Percentiles rank a stretch among this genome's conserved stretches.
Evolutionary conservation across 2,329 filamentous ascomycete species (phyloP).

Genomic region (Fusarium albidum): DNA sequence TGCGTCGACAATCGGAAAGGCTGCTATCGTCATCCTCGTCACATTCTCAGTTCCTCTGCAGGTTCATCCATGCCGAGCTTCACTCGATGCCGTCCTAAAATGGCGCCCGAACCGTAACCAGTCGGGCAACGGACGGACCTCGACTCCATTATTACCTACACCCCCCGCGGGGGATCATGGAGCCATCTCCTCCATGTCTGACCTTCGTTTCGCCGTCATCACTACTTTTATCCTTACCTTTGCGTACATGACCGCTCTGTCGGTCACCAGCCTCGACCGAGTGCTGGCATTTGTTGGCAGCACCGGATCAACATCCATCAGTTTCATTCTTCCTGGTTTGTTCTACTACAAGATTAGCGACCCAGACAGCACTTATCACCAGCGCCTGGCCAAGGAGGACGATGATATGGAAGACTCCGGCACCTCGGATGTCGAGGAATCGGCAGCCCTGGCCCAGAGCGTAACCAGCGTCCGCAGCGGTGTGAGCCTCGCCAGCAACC

Average conservation of each 20-base stretch:
- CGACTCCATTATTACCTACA: constrained; percentile 52
- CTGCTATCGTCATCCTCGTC: constrained; percentile 94
- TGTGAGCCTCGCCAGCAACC: constrained; percentile 46
- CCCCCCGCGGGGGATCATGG: constrained; percentile 57
- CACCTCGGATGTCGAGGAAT: constrained; percentile 60
- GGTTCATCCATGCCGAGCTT: constrained; percentile 95
- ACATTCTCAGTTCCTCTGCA: constrained; percentile 97
- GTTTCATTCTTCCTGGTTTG: constrained; percentile 92
- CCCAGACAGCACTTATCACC: constrained; percentile 86
- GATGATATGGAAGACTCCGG: constrained; percentile 75
- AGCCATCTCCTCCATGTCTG: constrained; percentile 73
- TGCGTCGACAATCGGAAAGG: constrained; percentile 89
- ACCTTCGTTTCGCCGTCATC: constrained; percentile 86
- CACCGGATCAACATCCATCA: constrained; percentile 94
- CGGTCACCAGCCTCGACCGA: constrained; percentile 86
- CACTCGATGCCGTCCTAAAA: constrained; percentile 89
- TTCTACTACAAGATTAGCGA: constrained; percentile 99
- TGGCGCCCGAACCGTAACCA: constrained; percentile 75
- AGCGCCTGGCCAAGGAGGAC: constrained; percentile 87
- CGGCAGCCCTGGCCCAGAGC: constrained; percentile 54
- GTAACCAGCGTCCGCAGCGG: constrained; percentile 55
- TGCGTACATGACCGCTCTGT: constrained; percentile 89
- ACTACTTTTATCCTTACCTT: constrained; percentile 86
- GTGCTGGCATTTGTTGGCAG: constrained; percentile 95
- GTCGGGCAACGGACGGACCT: constrained; percentile 47